These are phyloP conservation scores for Tetrastigma voinierianum DNA, from an alignment of 164 flowering plant species.

Conservation along the genomic window DNA sequence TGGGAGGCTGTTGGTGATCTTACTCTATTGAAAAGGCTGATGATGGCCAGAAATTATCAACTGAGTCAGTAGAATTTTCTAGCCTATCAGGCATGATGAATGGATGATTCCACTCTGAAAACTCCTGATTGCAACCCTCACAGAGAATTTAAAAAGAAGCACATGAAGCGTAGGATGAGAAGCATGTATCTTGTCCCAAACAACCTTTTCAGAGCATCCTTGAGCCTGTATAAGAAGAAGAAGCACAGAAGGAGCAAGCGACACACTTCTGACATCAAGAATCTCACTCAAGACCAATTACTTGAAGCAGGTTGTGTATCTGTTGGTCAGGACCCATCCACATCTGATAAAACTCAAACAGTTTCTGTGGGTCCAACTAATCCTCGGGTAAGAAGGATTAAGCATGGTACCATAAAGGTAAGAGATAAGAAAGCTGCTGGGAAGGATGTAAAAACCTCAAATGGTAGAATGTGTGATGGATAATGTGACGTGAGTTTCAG, in stretches of 20 bases:
- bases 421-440: conserved; percentile 6
- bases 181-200: conserved; percentile 36
- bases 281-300: conserved; percentile 13
- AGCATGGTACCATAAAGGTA: conserved; percentile 17
- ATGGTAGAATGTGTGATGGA: conserved; percentile 8
- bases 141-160: conserved; percentile 37
- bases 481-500: conserved; percentile 19
- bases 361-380: conserved; percentile 7
- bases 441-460: conserved; percentile 1
- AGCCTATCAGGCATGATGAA: conserved; percentile 4
- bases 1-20: conserved; percentile 10
- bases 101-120: conserved; percentile 12
- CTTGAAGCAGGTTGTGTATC: conserved; percentile 12
- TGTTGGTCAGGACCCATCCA: conserved; percentile 44
- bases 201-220: conserved; percentile 35
- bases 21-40: conserved; percentile 5
- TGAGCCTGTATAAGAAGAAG: conserved; percentile 49
- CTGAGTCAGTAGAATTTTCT: conserved; percentile 12
- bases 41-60: not conserved
- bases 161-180: conserved; percentile 25
- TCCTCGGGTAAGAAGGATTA: conserved; percentile 17
- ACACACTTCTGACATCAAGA: conserved; percentile 5
- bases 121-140: conserved; percentile 7
- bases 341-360: conserved; percentile 32
- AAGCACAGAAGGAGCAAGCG: conserved; percentile 37